phyloP scores from a whole-genome alignment of 1,284 basidiomycete species.

The Pyrrhoderma noxium region DNA sequence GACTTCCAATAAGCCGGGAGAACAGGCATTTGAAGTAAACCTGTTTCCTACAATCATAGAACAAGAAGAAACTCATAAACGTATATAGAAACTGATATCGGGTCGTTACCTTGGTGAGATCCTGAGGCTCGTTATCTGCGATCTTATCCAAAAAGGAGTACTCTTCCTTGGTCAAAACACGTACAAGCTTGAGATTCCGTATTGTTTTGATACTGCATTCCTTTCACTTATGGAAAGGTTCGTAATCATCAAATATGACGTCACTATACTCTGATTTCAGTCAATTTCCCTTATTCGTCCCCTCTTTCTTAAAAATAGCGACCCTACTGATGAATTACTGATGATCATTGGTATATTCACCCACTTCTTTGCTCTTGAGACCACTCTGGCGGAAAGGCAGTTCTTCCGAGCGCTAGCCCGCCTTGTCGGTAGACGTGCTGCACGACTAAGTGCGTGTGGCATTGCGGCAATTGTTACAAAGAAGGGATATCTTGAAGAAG shows the following conservation, averaged over 20 bases:
- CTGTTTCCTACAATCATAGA: not conserved
- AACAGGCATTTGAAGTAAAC: slow-evolving; percentile 83
- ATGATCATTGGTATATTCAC: slow-evolving; percentile 96
- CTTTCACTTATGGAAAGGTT: slow-evolving; percentile 92
- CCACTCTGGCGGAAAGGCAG: slow-evolving; percentile 87
- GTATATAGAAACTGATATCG: slow-evolving; percentile 89
- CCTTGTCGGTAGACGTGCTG: slow-evolving; percentile 85
- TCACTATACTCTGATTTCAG: not conserved
- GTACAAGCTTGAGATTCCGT: slow-evolving; percentile 92
- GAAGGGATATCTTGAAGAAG: slow-evolving; percentile 85
- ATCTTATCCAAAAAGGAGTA: slow-evolving; percentile 94
- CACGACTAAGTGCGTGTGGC: slow-evolving; percentile 84
- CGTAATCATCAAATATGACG: slow-evolving; percentile 16
- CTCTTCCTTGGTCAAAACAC: slow-evolving; percentile 97
- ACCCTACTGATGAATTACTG: slow-evolving; percentile 95
- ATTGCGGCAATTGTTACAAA: slow-evolving; percentile 92
- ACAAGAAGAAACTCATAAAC: not conserved
- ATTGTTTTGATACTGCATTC: slow-evolving; percentile 95
- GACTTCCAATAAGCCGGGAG: slow-evolving; percentile 91
- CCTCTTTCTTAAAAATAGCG: slow-evolving; percentile 39
- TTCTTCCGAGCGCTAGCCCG: slow-evolving; percentile 92
- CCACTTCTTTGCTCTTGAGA: slow-evolving; percentile 92
- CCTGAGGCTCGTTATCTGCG: slow-evolving; percentile 87
- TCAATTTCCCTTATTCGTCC: not conserved
- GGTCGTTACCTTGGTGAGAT: slow-evolving; percentile 97